Evolutionary conservation across 257 asterid genomes (phyloP), one percentile per base, ranked within the genome.

Genomic region (Solanum sejunctum): DNA sequence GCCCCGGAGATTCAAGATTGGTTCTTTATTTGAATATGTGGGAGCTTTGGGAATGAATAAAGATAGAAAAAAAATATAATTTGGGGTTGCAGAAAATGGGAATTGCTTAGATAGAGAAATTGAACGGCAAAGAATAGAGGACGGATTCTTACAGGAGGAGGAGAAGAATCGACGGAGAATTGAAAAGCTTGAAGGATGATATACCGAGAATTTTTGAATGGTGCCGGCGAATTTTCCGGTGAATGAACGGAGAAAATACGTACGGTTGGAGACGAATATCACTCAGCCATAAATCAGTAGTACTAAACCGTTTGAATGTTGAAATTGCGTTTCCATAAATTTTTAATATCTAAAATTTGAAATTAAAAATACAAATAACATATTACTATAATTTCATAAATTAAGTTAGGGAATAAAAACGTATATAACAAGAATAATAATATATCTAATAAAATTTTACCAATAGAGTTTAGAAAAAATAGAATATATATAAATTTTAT

Each of bases 1-100:
- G 88, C 87, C 91, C 92, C 89, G 80, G 85, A 91, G 93, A 89
- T 84, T 85, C 92, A 93, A 89, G 90, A 87, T 82, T 47, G 90
- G 87, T 49, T 77, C 84, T 86, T 16, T 23, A 51, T 32, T 47
- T 51, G 81, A 13, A 56, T 45, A 73, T 45, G 7, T n/a, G 21
- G 82, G 58, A 21, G 82, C 63, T 77, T 77, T 77, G 63, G 82
- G 45, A 2, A 60, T 43, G 47, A 60, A 60, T n/a, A 60, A n/a
- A 4, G 41, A 36, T 36, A 32, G 36, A 32, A 51, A 51, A 51
- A 51, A 23, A 71, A 57, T 10, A 28, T 2, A 13, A 23, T 60
- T 47, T 43, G 26, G 81, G 85, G 71, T 86, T 79, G 49, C 51
- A 54, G 39, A 72, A 84, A 88, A n/a, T 57, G 84, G 63, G 81